These are phyloP conservation scores for Pichia gijzeniarum DNA, from an alignment of 805 yeast species.

Conservation along the genomic window DNA sequence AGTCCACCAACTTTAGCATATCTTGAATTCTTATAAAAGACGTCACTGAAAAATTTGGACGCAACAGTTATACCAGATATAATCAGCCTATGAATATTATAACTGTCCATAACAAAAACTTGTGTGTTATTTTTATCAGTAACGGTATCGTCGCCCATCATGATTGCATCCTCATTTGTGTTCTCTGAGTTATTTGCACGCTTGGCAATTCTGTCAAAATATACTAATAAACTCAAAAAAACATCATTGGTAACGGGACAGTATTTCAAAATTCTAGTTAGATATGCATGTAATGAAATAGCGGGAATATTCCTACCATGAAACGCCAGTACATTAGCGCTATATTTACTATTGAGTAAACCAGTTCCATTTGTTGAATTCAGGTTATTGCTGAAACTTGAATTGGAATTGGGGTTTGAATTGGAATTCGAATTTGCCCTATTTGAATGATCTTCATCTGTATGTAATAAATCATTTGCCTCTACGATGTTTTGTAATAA, in stretches of 20 bases:
- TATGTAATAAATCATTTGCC: constrained; percentile 80
- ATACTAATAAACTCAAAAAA: constrained; percentile 80
- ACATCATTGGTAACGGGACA: constrained; percentile 99
- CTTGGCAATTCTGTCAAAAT: constrained; percentile 90
- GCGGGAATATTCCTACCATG: constrained; percentile 96
- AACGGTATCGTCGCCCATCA: constrained; percentile 16
- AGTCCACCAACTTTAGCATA: constrained; percentile 95
- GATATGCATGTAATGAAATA: constrained; percentile 83
- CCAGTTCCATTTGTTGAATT: constrained; percentile 14
- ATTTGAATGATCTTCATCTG: constrained; percentile 32
- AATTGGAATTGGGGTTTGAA: background rate
- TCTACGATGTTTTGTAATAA: constrained; percentile 80
- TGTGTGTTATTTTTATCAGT: constrained; percentile 33
- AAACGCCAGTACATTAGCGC: constrained; percentile 75
- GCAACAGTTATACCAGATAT: constrained; percentile 95
- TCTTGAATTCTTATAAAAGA: constrained; percentile 87
- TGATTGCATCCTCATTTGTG: constrained; percentile 20
- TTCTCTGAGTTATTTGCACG: constrained; percentile 50
- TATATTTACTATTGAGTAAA: constrained; percentile 37
- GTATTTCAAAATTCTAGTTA: constrained; percentile 85
- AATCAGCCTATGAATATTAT: constrained; percentile 87
- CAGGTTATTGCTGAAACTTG: background rate
- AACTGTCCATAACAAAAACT: constrained; percentile 90
- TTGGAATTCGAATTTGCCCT: background rate
- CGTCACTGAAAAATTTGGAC: constrained; percentile 89